Conservation (phyloP, 306 rosid species). For the Mimosa pudica region DNA sequence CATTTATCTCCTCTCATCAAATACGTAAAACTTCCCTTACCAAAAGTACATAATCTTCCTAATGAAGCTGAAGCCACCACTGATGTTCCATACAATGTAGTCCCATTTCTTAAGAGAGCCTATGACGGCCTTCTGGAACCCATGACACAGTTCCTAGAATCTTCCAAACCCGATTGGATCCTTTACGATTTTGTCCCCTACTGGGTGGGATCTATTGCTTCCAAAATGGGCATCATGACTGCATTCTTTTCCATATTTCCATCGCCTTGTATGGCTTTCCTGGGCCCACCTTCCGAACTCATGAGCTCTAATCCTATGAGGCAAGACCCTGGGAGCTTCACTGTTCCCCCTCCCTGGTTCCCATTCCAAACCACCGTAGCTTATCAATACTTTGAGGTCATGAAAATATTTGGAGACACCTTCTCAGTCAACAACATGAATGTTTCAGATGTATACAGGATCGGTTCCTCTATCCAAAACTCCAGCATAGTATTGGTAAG, state of each 20-base stretch:
- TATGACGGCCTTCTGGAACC: conserved; percentile 25
- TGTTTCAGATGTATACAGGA: conserved; percentile 21
- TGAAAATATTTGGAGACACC: neutral
- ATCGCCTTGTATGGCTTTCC: neutral
- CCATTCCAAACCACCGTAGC: conserved; percentile 23
- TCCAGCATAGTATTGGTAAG: neutral
- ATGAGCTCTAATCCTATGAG: conserved; percentile 4
- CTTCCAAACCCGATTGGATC: neutral
- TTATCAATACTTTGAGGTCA: neutral
- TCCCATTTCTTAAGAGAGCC: conserved; percentile 35
- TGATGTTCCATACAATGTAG: conserved; percentile 30
- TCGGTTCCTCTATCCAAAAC: neutral
- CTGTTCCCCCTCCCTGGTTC: conserved; percentile 26
- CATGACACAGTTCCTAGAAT: neutral
- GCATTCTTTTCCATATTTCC: conserved; percentile 36
- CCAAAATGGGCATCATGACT: conserved; percentile 2
- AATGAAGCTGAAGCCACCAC: neutral
- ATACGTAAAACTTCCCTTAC: too few species aligned
- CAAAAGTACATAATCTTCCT: too few species aligned
- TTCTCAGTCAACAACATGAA: neutral
- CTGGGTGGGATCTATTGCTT: neutral
- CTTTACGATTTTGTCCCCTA: neutral
- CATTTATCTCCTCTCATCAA: too few species aligned
- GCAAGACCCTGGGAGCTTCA: conserved; percentile 24
- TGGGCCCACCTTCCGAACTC: conserved; percentile 13